Percentiles rank a stretch among this genome's conserved stretches.
Evolutionary conservation across 2,329 filamentous ascomycete species (phyloP).

Genomic region (Myotisia sp.): DNA sequence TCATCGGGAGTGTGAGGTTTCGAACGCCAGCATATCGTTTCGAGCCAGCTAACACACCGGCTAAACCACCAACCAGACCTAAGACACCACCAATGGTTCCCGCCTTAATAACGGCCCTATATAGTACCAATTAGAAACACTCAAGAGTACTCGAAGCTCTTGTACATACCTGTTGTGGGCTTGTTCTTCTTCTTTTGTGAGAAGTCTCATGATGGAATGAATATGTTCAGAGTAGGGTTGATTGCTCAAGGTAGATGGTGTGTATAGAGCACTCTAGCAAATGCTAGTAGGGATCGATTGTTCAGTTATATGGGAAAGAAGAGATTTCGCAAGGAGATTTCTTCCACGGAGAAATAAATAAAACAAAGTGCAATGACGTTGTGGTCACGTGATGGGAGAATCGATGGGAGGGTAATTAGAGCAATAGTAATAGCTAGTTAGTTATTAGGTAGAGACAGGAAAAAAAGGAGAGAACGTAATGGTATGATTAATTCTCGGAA

Average conservation of each 20-base stretch:
- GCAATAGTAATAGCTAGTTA: too few species aligned
- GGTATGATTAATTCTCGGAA: too few species aligned
- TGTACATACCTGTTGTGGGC: conserved; percentile 58
- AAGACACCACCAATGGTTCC: conserved; percentile 57
- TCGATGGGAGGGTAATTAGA: too few species aligned
- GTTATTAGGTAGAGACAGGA: too few species aligned
- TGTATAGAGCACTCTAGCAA: too few species aligned
- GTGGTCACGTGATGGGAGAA: neutral
- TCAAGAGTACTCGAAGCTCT: conserved; percentile 10
- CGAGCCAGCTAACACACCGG: conserved; percentile 53
- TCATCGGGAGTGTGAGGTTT: conserved; percentile 73
- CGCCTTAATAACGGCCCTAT: conserved; percentile 58
- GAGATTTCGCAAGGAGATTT: too few species aligned
- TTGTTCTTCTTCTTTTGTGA: conserved; percentile 83
- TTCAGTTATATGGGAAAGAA: too few species aligned
- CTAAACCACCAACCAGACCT: conserved; percentile 53
- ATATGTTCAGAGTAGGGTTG: neutral
- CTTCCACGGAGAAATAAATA: too few species aligned
- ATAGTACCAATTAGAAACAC: conserved; percentile 10
- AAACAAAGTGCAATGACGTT: conserved; percentile 1
- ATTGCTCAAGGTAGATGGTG: neutral
- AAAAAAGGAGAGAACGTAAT: too few species aligned
- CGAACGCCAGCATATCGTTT: conserved; percentile 65
- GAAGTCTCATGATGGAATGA: conserved; percentile 68
- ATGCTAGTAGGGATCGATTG: too few species aligned